A percentile compares a stretch with the other conserved stretches of the same genome.
phyloP scores from a whole-genome alignment of 1,139 yeast genomes.

The Arxiozyma bovina region DNA sequence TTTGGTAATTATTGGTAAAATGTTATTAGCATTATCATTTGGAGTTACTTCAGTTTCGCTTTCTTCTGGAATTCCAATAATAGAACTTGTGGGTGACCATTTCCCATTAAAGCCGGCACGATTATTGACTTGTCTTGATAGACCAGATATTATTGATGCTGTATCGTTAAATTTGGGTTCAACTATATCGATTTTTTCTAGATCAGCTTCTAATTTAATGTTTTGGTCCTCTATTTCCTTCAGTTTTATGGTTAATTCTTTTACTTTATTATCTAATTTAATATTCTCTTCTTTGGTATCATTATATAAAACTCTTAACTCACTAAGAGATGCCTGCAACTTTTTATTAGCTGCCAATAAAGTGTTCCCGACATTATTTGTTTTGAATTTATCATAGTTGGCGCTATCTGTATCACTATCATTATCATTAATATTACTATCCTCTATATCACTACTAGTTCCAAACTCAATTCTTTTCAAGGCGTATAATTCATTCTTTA shows the following conservation, averaged over 20 bases:
- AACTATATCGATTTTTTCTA: conserved; percentile 42
- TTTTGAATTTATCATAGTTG: conserved; percentile 23
- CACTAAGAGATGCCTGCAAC: conserved; percentile 32
- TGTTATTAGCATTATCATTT: conserved; percentile 31
- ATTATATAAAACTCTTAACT: conserved; percentile 28
- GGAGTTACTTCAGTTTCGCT: conserved; percentile 14
- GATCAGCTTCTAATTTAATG: conserved; percentile 60
- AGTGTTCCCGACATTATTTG: conserved; percentile 33
- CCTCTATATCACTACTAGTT: conserved; percentile 22
- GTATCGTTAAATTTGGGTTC: conserved; percentile 42
- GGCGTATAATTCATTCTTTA: conserved; percentile 64
- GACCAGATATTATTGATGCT: conserved; percentile 59
- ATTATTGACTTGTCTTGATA: conserved; percentile 39
- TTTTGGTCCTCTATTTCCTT: conserved; percentile 41
- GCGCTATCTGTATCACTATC: conserved; percentile 34
- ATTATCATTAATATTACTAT: conserved; percentile 11
- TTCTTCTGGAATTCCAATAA: conserved; percentile 39
- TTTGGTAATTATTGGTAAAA: conserved; percentile 82
- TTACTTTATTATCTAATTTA: conserved; percentile 17
- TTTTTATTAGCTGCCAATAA: conserved; percentile 37
- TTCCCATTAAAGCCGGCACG: conserved; percentile 29
- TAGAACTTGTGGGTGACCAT: conserved; percentile 43
- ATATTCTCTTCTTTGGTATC: conserved; percentile 21
- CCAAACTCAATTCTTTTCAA: conserved; percentile 70
- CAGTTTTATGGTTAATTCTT: conserved; percentile 34